A percentile compares a stretch with the other conserved stretches of the same genome.
phyloP scores from a whole-genome alignment of 1,284 basidiomycete species.

The Trichosporon inkin region DNA sequence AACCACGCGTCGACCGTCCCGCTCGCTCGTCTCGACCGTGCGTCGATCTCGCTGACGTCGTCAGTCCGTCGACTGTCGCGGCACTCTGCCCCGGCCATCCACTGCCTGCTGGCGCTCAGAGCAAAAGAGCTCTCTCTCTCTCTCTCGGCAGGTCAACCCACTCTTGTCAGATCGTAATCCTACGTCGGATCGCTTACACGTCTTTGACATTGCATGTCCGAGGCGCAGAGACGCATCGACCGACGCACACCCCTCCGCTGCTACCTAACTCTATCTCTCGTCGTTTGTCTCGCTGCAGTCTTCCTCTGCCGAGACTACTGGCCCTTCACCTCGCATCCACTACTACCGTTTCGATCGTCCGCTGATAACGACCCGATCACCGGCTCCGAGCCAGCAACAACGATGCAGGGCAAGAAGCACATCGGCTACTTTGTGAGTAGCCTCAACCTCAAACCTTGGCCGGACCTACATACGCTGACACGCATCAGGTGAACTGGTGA shows the following conservation, averaged over 20 bases:
- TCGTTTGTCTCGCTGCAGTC: background rate
- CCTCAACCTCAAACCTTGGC: background rate
- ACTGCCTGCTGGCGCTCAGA: too few species aligned
- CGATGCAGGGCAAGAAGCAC: constrained; percentile 25
- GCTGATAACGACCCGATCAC: background rate
- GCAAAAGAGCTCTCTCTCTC: too few species aligned
- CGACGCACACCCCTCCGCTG: background rate
- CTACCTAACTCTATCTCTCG: background rate
- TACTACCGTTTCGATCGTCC: background rate
- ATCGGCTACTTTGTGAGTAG: constrained; percentile 40
- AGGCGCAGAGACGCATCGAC: background rate
- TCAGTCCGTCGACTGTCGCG: too few species aligned
- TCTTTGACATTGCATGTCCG: constrained; percentile 1
- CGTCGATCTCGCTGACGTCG: too few species aligned
- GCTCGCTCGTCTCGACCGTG: too few species aligned
- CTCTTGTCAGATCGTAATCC: too few species aligned
- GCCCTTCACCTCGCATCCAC: background rate
- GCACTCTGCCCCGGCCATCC: too few species aligned
- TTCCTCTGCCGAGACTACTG: background rate
- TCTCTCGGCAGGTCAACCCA: too few species aligned
- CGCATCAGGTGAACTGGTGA: constrained; percentile 36
- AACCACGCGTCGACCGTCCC: background rate
- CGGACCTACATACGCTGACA: background rate
- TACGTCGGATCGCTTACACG: too few species aligned
- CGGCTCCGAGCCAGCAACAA: background rate